Base-by-base conservation (phyloP, 2,329 filamentous ascomycete species). In the Verticillium longisporum region DNA sequence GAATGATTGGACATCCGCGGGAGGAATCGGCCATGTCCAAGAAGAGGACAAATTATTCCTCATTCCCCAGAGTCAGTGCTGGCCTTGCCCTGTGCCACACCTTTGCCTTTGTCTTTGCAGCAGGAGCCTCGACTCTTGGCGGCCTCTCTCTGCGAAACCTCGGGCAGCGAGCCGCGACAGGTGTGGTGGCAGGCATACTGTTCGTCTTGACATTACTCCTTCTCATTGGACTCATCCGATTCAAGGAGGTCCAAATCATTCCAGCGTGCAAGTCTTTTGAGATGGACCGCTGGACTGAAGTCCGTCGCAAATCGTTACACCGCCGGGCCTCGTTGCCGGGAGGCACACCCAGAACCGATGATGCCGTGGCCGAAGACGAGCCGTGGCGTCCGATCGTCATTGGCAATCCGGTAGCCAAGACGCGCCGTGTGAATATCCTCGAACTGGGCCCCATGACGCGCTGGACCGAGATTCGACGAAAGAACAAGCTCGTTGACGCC, bases 31-130 rank as follows among this genome's bases (percentile, higher is more conserved):
- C 71, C 13, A 73, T 72, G 58, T 68, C 69, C 10, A 72, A 74
- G 15, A 80, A 79, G 54, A 75, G 77, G 55, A 91, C 85, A 11
- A 91, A 90, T 69, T 92, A 91, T 75, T 90, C 89, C 0, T 88
- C 86, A 0, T 92, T 90, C 65, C 90, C 90, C 6, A 83, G 90
- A 45, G 86, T 92, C 9, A 85, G 82, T 18, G 88, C 89, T 6
- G 90, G 86, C 0, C 87, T 91, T 69, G 89, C 89, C 33, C 79
- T 86, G 9, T 84, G 85, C n/a, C 89, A 93, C 68, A 81, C 82
- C 1, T 72, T 92, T 37, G 87, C 85, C 1, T 92, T 91, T 70
- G 70, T 89, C 26, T 78, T 91, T 57, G 88, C 89, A 0, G 89
- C 89, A 0, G 82, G 82, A 0, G 83, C 88, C 4, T 91, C 88